Evolutionary conservation across 129 eudicot genomes (phyloP).

Genomic region (Artemisia argyi): DNA sequence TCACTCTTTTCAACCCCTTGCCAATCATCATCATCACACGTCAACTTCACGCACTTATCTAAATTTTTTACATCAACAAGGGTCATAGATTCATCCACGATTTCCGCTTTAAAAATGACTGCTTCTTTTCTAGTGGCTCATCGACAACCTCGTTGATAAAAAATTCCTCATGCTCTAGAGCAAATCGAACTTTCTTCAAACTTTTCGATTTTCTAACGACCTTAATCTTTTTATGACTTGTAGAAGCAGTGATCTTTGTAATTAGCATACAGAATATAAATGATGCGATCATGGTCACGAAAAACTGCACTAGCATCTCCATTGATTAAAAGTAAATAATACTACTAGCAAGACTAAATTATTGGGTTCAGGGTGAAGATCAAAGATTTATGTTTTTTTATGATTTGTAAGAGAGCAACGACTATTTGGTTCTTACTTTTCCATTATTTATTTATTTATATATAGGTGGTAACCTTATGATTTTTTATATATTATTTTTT

Average conservation of each 20-base stretch:
- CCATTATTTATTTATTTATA: too few relatives aligned
- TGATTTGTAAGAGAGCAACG: constrained; percentile 39
- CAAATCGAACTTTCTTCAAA: too few relatives aligned
- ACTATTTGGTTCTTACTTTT: constrained; percentile 46
- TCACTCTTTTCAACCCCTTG: constrained; percentile 84
- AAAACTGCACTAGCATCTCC: constrained; percentile 41
- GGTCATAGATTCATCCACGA: not conserved
- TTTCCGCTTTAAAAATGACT: not conserved
- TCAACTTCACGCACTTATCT: not conserved
- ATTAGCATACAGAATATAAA: constrained; percentile 39
- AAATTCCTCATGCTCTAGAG: too few relatives aligned
- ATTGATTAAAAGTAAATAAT: constrained; percentile 28
- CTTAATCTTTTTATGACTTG: constrained; percentile 4
- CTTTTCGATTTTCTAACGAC: constrained; percentile 1
- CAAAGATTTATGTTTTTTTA: constrained; percentile 9
- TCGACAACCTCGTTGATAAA: too few relatives aligned
- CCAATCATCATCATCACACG: constrained; percentile 66
- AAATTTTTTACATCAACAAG: too few relatives aligned
- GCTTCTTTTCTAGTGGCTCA: too few relatives aligned
- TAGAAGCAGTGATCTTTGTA: constrained; percentile 37
- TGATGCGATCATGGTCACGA: constrained; percentile 44
- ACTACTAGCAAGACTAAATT: not conserved
- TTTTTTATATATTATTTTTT: too few relatives aligned
- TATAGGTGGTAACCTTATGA: too few relatives aligned
- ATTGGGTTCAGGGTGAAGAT: constrained; percentile 26